phyloP scores from a whole-genome alignment of 1,284 basidiomycete species.

The Naganishia sp. region DNA sequence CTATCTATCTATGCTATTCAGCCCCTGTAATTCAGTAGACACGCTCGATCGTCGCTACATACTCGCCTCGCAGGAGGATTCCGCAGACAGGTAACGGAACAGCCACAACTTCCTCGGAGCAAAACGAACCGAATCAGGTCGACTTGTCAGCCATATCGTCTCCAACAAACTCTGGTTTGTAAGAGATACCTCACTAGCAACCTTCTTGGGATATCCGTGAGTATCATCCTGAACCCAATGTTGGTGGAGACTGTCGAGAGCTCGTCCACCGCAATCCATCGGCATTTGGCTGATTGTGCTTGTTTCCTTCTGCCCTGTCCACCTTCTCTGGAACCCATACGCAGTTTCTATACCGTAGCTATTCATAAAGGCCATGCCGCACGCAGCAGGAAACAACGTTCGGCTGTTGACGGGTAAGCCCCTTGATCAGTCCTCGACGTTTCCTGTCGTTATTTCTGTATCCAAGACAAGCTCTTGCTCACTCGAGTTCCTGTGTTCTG shows the following conservation, averaged over 20 bases:
- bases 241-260: neutral
- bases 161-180: neutral
- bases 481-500: constrained; percentile 7
- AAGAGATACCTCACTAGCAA: neutral
- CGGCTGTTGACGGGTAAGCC: constrained; percentile 82
- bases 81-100: too few relatives aligned
- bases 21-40: neutral
- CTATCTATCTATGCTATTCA: neutral
- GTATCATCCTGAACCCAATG: neutral
- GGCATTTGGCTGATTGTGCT: neutral
- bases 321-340: too few relatives aligned
- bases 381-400: constrained; percentile 85
- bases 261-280: neutral
- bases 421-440: constrained; percentile 25
- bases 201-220: neutral
- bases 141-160: constrained; percentile 1
- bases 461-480: constrained; percentile 14
- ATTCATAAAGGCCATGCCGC: constrained; percentile 42
- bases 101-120: too few relatives aligned
- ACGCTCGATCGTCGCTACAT: constrained; percentile 4
- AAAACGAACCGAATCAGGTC: constrained; percentile 2
- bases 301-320: neutral
- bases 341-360: constrained; percentile 4
- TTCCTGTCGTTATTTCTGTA: constrained; percentile 33
- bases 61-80: neutral